Base-by-base conservation (phyloP, 768 basidiomycete genomes). In the Hygrophoropsis aurantiaca region DNA sequence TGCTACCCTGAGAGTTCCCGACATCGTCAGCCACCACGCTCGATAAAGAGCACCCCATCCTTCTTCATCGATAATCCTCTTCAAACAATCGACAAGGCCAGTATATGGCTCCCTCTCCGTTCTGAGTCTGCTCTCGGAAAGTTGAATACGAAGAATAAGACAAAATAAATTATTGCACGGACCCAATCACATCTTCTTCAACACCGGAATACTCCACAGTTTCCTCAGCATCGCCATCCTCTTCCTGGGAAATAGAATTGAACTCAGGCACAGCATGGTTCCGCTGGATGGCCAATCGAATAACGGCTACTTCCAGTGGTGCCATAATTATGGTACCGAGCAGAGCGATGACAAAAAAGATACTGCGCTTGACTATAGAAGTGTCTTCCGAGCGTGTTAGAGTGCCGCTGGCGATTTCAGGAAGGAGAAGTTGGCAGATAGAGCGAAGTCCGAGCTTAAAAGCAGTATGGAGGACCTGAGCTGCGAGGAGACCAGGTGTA, bases 111-210 rank as follows among this genome's bases (percentile, higher is more conserved):
- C 87, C n/a, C n/a, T n/a, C n/a, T n/a, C n/a, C n/a, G n/a, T n/a
- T n/a, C n/a, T n/a, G n/a, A n/a, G n/a, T n/a, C 35, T 75, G 80
- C 63, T 90, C 90, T 48, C n/a, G 25, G 33, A 18, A 38, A n/a
- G n/a, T n/a, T n/a, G n/a, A n/a, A n/a, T n/a, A n/a, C n/a, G n/a
- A n/a, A n/a, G n/a, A n/a, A n/a, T n/a, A n/a, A n/a, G n/a, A n/a
- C n/a, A n/a, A n/a, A 27, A 44, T 41, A 23, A 38, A 27, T n/a
- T n/a, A 44, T 36, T 20, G 30, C 20, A 60, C 82, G 42, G 54
- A 87, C 87, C 88, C 89, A 51, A 93, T 90, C 15, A 93, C 90
- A 54, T 93, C 90, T 58, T 92, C 90, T 21, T 86, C 82, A 5
- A 72, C 66, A 13, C 84, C 85, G 19, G 80, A 73, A 55, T 81